Evolutionary conservation across 2,329 filamentous ascomycete species (phyloP).

Genomic region (Hymenoscyphus salicellus): DNA sequence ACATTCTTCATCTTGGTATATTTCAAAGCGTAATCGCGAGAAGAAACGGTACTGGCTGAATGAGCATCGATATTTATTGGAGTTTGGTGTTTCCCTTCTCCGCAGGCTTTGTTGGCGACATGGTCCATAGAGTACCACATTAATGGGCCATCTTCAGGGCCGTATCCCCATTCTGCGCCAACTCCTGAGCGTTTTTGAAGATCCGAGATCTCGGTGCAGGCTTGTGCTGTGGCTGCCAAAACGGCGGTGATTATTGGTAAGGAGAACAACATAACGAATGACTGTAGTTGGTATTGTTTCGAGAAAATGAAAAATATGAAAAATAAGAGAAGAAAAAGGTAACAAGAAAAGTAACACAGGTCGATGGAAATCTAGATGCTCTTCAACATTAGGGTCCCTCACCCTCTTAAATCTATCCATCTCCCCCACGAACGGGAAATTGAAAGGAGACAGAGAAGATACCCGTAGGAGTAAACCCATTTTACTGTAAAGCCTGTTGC

Average conservation of each 20-base stretch:
- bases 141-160: slow-evolving; percentile 1
- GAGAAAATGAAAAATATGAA: background rate
- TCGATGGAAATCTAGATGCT: background rate
- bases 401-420: background rate
- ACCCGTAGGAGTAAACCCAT: background rate
- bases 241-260: background rate
- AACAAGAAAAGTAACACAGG: background rate
- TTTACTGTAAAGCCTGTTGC: too few relatives aligned
- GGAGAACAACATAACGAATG: slow-evolving; percentile 4
- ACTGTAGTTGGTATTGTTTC: background rate
- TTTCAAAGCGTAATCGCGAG: background rate
- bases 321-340: background rate
- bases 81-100: slow-evolving; percentile 7
- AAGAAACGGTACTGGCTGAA: background rate
- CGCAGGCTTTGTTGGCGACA: slow-evolving; percentile 7
- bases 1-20: slow-evolving; percentile 1
- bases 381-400: background rate
- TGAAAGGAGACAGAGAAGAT: background rate
- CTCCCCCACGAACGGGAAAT: background rate
- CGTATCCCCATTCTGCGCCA: slow-evolving; percentile 1
- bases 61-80: slow-evolving; percentile 6
- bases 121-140: slow-evolving; percentile 8
- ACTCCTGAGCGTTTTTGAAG: background rate
- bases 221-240: slow-evolving; percentile 2
- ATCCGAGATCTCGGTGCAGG: background rate